phyloP scores from a whole-genome alignment of 495 filamentous ascomycete species.

The Letharia columbiana region DNA sequence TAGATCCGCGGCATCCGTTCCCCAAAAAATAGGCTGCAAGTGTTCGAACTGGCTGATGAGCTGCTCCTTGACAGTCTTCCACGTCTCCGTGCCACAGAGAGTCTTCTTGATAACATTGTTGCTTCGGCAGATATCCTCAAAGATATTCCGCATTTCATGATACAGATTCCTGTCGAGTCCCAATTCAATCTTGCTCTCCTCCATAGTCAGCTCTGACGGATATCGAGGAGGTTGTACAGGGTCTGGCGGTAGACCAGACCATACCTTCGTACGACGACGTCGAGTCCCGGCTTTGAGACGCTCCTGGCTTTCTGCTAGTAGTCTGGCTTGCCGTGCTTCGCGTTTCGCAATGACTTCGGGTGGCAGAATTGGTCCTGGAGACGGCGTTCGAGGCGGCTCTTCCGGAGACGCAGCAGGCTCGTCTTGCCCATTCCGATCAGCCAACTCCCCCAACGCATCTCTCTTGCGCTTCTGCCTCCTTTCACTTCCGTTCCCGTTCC shows the following conservation, averaged over 20 bases:
- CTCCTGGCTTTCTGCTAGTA: constrained; percentile 58
- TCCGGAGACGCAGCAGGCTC: constrained; percentile 27
- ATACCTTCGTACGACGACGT: constrained; percentile 59
- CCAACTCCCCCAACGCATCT: constrained; percentile 39
- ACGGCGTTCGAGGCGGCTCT: neutral
- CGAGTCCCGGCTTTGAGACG: constrained; percentile 59
- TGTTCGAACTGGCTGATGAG: constrained; percentile 57
- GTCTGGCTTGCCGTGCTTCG: constrained; percentile 44
- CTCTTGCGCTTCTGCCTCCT: constrained; percentile 31
- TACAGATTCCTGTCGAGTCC: constrained; percentile 56
- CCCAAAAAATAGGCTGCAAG: constrained; percentile 56
- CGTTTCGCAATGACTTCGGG: constrained; percentile 47
- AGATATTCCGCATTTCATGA: constrained; percentile 53
- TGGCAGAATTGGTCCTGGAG: constrained; percentile 35
- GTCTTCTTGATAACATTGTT: constrained; percentile 66
- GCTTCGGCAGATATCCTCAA: constrained; percentile 58
- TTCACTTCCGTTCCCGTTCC: constrained; percentile 32
- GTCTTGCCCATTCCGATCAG: constrained; percentile 32
- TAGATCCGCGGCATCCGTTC: constrained; percentile 36
- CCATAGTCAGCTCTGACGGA: constrained; percentile 72
- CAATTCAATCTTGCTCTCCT: constrained; percentile 65
- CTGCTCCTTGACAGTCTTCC: constrained; percentile 62
- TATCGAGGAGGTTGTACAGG: constrained; percentile 67
- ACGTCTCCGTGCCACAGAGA: constrained; percentile 57
- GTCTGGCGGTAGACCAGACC: constrained; percentile 65